Conservation (phyloP, 306 rosid species). For the Glycine tomentella region DNA sequence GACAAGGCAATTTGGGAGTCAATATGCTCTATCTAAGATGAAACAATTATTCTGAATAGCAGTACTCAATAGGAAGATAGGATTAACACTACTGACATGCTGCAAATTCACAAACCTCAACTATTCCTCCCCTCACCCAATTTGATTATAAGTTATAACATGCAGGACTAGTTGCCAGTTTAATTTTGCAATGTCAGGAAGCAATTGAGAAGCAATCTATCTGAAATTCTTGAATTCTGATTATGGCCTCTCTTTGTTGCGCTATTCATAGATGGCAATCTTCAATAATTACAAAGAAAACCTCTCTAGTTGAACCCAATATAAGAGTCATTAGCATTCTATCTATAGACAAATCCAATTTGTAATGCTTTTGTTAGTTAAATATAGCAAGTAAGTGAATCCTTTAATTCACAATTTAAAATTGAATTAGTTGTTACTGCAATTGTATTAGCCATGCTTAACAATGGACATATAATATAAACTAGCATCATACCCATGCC, state of each 20-base stretch:
- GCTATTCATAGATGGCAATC: background rate
- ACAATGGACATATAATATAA: constrained; percentile 13
- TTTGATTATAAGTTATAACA: background rate
- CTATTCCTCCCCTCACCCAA: background rate
- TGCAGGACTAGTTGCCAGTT: background rate
- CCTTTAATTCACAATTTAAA: background rate
- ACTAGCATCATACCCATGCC: background rate
- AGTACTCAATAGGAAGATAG: background rate
- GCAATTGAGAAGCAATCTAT: background rate
- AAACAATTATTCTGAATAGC: background rate
- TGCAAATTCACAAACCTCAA: constrained; percentile 1
- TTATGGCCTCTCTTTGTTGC: background rate
- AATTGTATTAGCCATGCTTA: background rate
- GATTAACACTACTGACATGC: background rate
- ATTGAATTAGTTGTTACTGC: background rate
- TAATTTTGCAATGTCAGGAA: background rate
- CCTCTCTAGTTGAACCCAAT: constrained; percentile 2
- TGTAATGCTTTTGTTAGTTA: background rate
- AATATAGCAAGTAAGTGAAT: background rate
- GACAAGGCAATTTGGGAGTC: background rate
- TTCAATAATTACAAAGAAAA: background rate
- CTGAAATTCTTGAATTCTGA: background rate
- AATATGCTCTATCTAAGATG: background rate
- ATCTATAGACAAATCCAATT: constrained; percentile 7
- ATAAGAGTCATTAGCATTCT: background rate